Base-by-base conservation (phyloP, 2,329 filamentous ascomycete genomes). In the Cryphonectria naterciae region DNA sequence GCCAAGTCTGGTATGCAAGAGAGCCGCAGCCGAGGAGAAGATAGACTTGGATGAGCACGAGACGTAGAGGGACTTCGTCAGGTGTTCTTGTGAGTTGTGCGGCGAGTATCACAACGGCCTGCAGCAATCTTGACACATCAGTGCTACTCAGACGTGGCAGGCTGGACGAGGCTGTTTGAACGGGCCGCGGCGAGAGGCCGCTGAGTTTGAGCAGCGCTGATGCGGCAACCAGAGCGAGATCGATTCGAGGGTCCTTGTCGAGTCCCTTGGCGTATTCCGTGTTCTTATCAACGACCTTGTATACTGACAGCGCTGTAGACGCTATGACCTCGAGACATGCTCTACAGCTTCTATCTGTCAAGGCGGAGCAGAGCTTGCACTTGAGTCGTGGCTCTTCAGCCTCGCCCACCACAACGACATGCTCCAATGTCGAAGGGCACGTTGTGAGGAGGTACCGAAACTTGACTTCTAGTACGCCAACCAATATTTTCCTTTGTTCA, bases 21-120 rank as follows among this genome's bases (percentile, higher is more conserved):
- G 84, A 80, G 0, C 82, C 82, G 17, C 85, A 86, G 10, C 87
- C 87, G 8, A 88, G 78, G 4, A 84, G 77, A 13, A 88, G 78
- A 66, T 87, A 86, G 2, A 89, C 75, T 68, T 86, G 85, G 1
- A 86, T 80, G 0, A 89, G 79, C 0, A 89, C 73, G 4, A 89
- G 79, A 2, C 84, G 82, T 3, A 87, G 78, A 0, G 83, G 79
- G 65, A 81, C 81, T 61, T 88, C 83, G 58, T 83, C 83, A 0
- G 85, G 83, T 0, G 81, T 82, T 65, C 78, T 76, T n/a, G 77
- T 77, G 6, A 85, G 79, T 70, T 87, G 86, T 17, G 83, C 79
- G 43, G 88, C 85, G 0, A 89, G 80, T 5, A 89, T 76, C 0
- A 84, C 70, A 1, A 85, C 77, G 0, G 86, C 87, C 62, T 85